Evolutionary conservation across 2,329 filamentous ascomycete species (phyloP).

Genomic region (Thermoascus crustaceus): DNA sequence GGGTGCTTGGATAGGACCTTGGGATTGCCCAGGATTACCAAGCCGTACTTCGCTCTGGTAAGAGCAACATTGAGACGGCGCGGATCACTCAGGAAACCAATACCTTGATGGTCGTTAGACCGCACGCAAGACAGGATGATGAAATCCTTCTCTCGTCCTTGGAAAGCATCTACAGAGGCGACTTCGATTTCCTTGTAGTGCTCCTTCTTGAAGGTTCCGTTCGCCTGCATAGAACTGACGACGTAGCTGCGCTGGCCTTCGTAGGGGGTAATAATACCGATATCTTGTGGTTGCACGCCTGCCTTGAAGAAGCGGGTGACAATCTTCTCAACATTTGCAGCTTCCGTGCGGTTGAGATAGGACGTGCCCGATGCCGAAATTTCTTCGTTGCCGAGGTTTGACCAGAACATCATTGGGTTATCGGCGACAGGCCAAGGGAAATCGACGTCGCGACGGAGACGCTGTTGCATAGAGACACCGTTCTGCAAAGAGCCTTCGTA

Average conservation of each 20-base stretch:
- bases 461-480: slow-evolving; percentile 81
- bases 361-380: slow-evolving; percentile 97
- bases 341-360: slow-evolving; percentile 95
- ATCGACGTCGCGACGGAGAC: slow-evolving; percentile 85
- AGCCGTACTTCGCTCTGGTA: slow-evolving; percentile 91
- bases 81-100: slow-evolving; percentile 96
- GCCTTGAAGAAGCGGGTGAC: slow-evolving; percentile 98
- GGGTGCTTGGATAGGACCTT: slow-evolving; percentile 97
- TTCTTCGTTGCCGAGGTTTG: slow-evolving; percentile 92
- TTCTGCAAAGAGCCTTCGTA: slow-evolving; percentile 97
- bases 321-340: slow-evolving; percentile 96
- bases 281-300: slow-evolving; percentile 84
- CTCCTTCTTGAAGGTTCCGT: slow-evolving; percentile 95
- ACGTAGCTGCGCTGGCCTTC: slow-evolving; percentile 98
- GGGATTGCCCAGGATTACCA: slow-evolving; percentile 94
- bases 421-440: slow-evolving; percentile 95
- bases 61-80: slow-evolving; percentile 94
- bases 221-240: slow-evolving; percentile 98
- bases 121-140: slow-evolving; percentile 96
- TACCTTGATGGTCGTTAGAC: slow-evolving; percentile 97
- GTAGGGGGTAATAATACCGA: slow-evolving; percentile 97
- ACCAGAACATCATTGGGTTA: slow-evolving; percentile 99
- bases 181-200: slow-evolving; percentile 98
- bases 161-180: slow-evolving; percentile 96
- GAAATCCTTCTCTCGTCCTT: slow-evolving; percentile 97